Base-by-base conservation (phyloP, 2,329 filamentous ascomycete genomes). In the Diplodia corticola region DNA sequence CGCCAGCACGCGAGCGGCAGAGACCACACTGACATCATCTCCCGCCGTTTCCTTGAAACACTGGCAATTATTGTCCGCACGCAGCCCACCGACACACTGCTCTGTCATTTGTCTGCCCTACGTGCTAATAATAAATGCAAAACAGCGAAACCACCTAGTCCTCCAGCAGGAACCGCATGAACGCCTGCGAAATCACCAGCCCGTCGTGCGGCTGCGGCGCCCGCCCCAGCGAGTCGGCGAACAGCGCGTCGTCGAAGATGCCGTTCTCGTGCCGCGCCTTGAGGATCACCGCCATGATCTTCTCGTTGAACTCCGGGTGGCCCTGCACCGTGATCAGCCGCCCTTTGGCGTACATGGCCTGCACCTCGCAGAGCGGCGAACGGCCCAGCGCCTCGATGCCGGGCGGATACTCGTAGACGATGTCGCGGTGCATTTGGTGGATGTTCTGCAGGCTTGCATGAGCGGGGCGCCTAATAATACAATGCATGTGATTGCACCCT, bases 371-470 rank as follows among this genome's bases (percentile, higher is more conserved):
- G 53, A 83, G 79, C 3, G 84, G 82, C 1, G 90, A 90, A 48
- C 82, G 84, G 2, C 87, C 92, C 1, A 96, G 82, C 2, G 82
- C 78, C 65, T 89, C 82, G 2, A 89, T 85, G 64, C 84, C 86
- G 5, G 81, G 73, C 0, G 92, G 91, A 64, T 87, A 86, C 24
- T 82, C 78, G 70, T 84, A 85, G 5, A 94, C 89, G 44, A 90
- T 85, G 74, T 97, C 92, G 69, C 88, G 86, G 78, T 97, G 92
- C 91, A 96, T 94, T 77, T 96, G 91, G 75, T 93, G 89, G 68
- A 96, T 85, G 26, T 83, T 83, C 88, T 91, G 71, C 26, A 57
- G 22, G 6, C n/a, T 4, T 64, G 3, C 50, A 2, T 22, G 10
- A 53, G 49, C 55, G 3, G 54, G 22, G 53, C 57, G 35, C 46